Evolutionary conservation across 2,329 filamentous ascomycete species (phyloP).

Genomic region (Blastomyces silverae): DNA sequence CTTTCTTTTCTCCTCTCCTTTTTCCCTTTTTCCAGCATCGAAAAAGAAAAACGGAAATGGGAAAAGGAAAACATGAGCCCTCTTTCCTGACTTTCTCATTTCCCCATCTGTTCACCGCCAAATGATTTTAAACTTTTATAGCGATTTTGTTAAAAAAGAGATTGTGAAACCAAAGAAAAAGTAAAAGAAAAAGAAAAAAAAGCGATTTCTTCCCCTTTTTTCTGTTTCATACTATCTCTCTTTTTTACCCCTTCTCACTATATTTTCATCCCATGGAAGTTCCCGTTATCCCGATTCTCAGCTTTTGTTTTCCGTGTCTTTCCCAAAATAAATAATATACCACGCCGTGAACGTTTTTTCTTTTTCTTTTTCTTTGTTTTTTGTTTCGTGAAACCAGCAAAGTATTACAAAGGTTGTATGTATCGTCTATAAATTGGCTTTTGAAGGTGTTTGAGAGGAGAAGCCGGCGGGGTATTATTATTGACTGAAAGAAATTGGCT

Average conservation of each 20-base stretch:
- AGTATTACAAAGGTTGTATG: conserved; percentile 12
- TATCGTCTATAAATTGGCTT: conserved; percentile 8
- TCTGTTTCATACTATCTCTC: not conserved
- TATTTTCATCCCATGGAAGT: conserved; percentile 5
- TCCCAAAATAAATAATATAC: conserved; percentile 2
- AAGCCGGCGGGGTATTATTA: not conserved
- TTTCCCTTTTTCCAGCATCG: not conserved
- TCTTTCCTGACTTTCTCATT: not conserved
- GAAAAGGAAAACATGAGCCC: not conserved
- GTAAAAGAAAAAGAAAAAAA: too few species aligned
- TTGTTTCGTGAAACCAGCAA: conserved; percentile 6
- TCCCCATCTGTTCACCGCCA: not conserved
- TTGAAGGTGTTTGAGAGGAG: not conserved
- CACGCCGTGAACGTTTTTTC: conserved; percentile 5
- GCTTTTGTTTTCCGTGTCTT: not conserved
- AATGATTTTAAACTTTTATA: conserved; percentile 1
- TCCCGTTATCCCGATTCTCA: not conserved
- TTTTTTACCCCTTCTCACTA: not conserved
- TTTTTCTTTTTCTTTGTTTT: not conserved
- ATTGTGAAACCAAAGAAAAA: not conserved
- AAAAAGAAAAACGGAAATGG: conserved; percentile 19
- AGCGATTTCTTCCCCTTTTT: too few species aligned
- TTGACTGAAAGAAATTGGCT: not conserved
- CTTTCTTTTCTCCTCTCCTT: not conserved
- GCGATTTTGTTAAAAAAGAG: not conserved